These are phyloP conservation scores for Coniella lustricola DNA, from an alignment of 2,329 filamentous ascomycete genomes.

Conservation along the genomic window DNA sequence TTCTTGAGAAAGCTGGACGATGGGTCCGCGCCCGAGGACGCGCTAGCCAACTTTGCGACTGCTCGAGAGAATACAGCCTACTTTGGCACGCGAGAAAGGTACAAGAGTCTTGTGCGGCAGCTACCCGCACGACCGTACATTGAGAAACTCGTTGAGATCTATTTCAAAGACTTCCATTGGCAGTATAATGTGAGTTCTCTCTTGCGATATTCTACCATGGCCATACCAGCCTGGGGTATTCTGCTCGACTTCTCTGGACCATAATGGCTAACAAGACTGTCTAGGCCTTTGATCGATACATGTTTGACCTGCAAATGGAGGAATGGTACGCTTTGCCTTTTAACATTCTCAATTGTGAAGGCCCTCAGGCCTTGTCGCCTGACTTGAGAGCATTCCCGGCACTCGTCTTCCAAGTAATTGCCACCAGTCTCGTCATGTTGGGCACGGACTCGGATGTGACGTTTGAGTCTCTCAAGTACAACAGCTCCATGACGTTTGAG, in stretches of 20 bases:
- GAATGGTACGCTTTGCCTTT: slow-evolving; percentile 51
- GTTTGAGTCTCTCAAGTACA: slow-evolving; percentile 52
- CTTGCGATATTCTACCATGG: no score
- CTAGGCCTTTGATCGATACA: slow-evolving; percentile 44
- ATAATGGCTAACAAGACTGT: neutral
- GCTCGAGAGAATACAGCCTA: slow-evolving; percentile 27
- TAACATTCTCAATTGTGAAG: slow-evolving; percentile 39
- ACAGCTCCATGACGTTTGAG: slow-evolving; percentile 52
- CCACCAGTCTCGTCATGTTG: slow-evolving; percentile 46
- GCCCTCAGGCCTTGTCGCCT: slow-evolving; percentile 42
- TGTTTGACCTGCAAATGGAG: slow-evolving; percentile 43
- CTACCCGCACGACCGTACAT: slow-evolving; percentile 48
- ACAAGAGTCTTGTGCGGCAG: slow-evolving; percentile 51
- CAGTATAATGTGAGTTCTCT: slow-evolving; percentile 34
- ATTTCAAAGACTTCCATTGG: slow-evolving; percentile 52
- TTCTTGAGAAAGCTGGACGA: slow-evolving; percentile 52
- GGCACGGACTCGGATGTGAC: slow-evolving; percentile 38
- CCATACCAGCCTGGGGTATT: no score
- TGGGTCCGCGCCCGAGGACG: slow-evolving; percentile 25
- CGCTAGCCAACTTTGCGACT: slow-evolving; percentile 25
- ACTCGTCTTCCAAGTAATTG: slow-evolving; percentile 52
- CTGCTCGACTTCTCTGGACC: neutral
- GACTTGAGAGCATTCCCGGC: slow-evolving; percentile 52
- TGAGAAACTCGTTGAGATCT: slow-evolving; percentile 47
- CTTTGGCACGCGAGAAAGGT: slow-evolving; percentile 45